Evolutionary conservation across 176 grass and related monocot genomes (phyloP).

Genomic region (Sorghum bicolor): Sorghum_bicolor_NCBIv3 NC_012871.2:76188501-76189000

Average conservation of each 20-base stretch:
- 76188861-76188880: constrained; percentile 75
- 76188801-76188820: constrained; percentile 91
- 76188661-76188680: not conserved
- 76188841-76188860: constrained; percentile 76
- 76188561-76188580: not conserved
- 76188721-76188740: not conserved
- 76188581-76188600: not conserved
- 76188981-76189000: not conserved
- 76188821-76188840: constrained; percentile 82
- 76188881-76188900: constrained; percentile 66
- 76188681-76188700: not conserved
- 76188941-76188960: constrained; percentile 43
- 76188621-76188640: not conserved
- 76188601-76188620: not conserved
- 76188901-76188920: constrained; percentile 59
- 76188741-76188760: not conserved
- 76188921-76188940: constrained; percentile 19
- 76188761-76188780: not conserved
- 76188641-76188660: not conserved
- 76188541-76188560: not conserved
- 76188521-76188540: not conserved
- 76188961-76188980: not conserved
- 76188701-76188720: not conserved
- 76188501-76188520: not conserved
- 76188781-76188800: not conserved